Percentiles rank a stretch among this genome's conserved stretches.
These are phyloP conservation scores for Colletotrichum lindemuthianum DNA, from an alignment of 2,329 filamentous ascomycete species.

Conservation along the genomic window DNA sequence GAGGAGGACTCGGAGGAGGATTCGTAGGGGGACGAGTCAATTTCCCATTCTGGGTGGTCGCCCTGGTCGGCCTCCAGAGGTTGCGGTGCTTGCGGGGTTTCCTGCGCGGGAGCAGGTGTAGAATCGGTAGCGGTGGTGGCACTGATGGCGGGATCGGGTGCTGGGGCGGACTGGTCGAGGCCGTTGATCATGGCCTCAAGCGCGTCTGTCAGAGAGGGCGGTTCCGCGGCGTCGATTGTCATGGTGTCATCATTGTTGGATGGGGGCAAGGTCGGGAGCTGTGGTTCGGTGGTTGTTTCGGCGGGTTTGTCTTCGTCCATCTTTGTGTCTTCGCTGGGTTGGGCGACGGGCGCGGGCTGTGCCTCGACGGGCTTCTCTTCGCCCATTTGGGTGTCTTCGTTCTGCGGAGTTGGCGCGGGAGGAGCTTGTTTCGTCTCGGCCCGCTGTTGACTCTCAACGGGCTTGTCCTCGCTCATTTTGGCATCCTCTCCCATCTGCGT, in stretches of 20 bases:
- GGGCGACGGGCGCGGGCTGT: conserved; percentile 13
- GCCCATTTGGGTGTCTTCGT: conserved; percentile 23
- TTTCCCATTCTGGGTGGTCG: conserved; percentile 82
- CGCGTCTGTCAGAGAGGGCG: conserved; percentile 52
- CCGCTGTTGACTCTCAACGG: background rate
- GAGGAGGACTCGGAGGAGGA: conserved; percentile 70
- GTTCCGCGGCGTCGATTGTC: conserved; percentile 49
- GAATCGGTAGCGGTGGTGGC: background rate
- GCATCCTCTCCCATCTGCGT: background rate
- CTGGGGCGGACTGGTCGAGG: conserved; percentile 39
- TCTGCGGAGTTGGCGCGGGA: background rate
- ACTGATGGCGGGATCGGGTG: background rate
- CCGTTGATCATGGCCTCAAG: conserved; percentile 57
- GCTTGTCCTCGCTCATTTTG: background rate
- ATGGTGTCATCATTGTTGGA: conserved; percentile 45
- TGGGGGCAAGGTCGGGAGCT: background rate
- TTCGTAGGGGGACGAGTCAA: conserved; percentile 80
- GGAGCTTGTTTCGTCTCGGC: too few species aligned
- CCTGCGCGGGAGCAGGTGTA: conserved; percentile 19
- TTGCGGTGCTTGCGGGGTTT: background rate
- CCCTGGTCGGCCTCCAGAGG: conserved; percentile 41
- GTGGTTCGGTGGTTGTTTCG: background rate
- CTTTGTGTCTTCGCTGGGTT: background rate
- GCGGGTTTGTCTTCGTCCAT: background rate
- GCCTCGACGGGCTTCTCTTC: conserved; percentile 8